phyloP scores from a whole-genome alignment of 208 protist genomes.

The Porcisia hertigi region DNA sequence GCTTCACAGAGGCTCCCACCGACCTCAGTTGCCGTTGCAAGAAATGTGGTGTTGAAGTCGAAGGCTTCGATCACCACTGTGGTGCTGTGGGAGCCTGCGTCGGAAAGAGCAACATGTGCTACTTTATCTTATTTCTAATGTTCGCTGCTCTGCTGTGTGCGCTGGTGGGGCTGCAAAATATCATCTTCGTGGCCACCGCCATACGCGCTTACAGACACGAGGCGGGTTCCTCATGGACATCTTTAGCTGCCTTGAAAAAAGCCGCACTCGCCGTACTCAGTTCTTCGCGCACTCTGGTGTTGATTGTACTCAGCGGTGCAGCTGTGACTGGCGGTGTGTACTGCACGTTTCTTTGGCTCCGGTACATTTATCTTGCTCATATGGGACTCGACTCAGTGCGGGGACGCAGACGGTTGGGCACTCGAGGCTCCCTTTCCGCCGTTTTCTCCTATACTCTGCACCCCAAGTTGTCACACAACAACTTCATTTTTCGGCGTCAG shows the following conservation, averaged over 20 bases:
- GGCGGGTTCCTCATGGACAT: background rate
- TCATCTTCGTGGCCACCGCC: background rate
- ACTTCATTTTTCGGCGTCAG: background rate
- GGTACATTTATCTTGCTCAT: slow-evolving; percentile 22
- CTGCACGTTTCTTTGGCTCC: slow-evolving; percentile 21
- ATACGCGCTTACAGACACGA: background rate
- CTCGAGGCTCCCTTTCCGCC: slow-evolving; percentile 5
- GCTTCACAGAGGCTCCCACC: slow-evolving; percentile 34
- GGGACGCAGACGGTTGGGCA: slow-evolving; percentile 22
- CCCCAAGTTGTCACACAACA: slow-evolving; percentile 25
- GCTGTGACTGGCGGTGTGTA: slow-evolving; percentile 16
- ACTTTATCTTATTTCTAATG: slow-evolving; percentile 69
- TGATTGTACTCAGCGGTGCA: slow-evolving; percentile 5
- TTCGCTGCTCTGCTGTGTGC: slow-evolving; percentile 22
- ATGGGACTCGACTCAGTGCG: slow-evolving; percentile 27
- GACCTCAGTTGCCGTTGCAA: slow-evolving; percentile 41
- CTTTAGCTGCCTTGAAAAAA: background rate
- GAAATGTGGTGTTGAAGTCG: slow-evolving; percentile 48
- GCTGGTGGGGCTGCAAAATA: slow-evolving; percentile 1
- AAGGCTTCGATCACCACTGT: slow-evolving; percentile 89
- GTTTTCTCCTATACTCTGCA: slow-evolving; percentile 34
- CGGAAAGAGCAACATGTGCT: slow-evolving; percentile 68
- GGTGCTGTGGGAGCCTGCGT: slow-evolving; percentile 69
- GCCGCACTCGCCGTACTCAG: background rate
- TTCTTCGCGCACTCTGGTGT: background rate